These are phyloP conservation scores for Sporothrix luriei DNA, from an alignment of 2,329 filamentous ascomycete species.

Conservation along the genomic window DNA sequence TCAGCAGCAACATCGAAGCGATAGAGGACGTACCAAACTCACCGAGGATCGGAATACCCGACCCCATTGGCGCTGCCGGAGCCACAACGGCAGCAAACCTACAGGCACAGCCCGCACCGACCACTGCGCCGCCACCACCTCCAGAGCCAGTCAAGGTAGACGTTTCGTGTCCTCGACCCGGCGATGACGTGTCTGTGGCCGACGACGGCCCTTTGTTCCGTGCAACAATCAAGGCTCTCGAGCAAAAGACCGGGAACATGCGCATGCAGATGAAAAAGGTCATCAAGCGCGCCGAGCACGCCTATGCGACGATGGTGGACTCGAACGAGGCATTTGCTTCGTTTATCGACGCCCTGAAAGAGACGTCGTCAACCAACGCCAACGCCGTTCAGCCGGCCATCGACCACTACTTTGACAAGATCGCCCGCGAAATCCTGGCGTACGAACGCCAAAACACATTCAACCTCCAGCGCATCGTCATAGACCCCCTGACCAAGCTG, in stretches of 20 bases:
- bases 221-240: slow-evolving; percentile 92
- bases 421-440: slow-evolving; percentile 81
- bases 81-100: slow-evolving; percentile 30
- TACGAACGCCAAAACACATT: slow-evolving; percentile 84
- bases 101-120: slow-evolving; percentile 34
- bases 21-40: slow-evolving; percentile 63
- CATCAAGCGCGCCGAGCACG: slow-evolving; percentile 88
- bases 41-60: slow-evolving; percentile 44
- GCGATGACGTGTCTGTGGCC: slow-evolving; percentile 78
- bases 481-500: slow-evolving; percentile 87
- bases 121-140: slow-evolving; percentile 26
- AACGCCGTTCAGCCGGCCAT: slow-evolving; percentile 96
- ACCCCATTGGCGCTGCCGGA: slow-evolving; percentile 33
- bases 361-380: slow-evolving; percentile 86
- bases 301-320: slow-evolving; percentile 73
- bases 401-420: slow-evolving; percentile 98
- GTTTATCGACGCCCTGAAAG: slow-evolving; percentile 83
- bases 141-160: slow-evolving; percentile 75
- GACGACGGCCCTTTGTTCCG: slow-evolving; percentile 96
- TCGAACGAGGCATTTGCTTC: slow-evolving; percentile 83
- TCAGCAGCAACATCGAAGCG: slow-evolving; percentile 73
- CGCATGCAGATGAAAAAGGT: slow-evolving; percentile 94
- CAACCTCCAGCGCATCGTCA: slow-evolving; percentile 89
- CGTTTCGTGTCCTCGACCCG: slow-evolving; percentile 79
- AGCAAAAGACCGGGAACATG: slow-evolving; percentile 96